Evolutionary conservation across 768 basidiomycete genomes (phyloP), one percentile per base, ranked within the genome.

Genomic region (Candolleomyces eurysporus): DNA sequence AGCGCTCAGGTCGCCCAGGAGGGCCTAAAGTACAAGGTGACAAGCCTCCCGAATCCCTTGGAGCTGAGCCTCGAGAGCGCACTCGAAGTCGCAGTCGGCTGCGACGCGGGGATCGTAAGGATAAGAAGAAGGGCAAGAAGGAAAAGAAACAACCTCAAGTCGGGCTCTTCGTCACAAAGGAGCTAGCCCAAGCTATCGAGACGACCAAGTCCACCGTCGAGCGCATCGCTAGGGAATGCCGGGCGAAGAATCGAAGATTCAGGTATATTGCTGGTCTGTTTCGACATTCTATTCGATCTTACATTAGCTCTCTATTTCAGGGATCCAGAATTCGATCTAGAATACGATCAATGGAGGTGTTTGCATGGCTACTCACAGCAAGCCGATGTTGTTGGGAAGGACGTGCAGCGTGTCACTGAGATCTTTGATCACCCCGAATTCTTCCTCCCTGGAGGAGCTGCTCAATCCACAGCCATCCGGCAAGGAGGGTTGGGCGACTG

Each of bases 311-410:
- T 57, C 2, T 5, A 11, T 11, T 36, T 5, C n/a, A 83, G 84
- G 65, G 84, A 86, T 69, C 71, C 81, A 26, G 83, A 83, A 63
- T 85, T 84, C 59, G 84, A 85, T 64, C 72, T 86, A 17, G 82
- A 83, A 65, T 81, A 81, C 50, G 82, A 85, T 67, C 64, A 71
- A 55, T 69, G 79, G 6, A 72, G 76, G 7, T 86, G 84, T 68
- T 72, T 86, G 21, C 67, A 74, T 57, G 69, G 63, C 17, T 46
- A 31, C 68, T 19, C 46, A 58, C 48, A 65, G 63, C 14, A 49
- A 63, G 31, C 45, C 19, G 45, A 40, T 22, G 64, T 71, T 4
- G 22, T 50, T 2, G 71, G 72, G 5, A 53, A 58, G 11, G 71
- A 73, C 51, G 66, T 61, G 21, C 73, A 71, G 52, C 76, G 83